A percentile compares a stretch with the other conserved stretches of the same genome.
phyloP scores from a whole-genome alignment of 345 rosid genomes.

The Moricandia arvensis region DNA sequence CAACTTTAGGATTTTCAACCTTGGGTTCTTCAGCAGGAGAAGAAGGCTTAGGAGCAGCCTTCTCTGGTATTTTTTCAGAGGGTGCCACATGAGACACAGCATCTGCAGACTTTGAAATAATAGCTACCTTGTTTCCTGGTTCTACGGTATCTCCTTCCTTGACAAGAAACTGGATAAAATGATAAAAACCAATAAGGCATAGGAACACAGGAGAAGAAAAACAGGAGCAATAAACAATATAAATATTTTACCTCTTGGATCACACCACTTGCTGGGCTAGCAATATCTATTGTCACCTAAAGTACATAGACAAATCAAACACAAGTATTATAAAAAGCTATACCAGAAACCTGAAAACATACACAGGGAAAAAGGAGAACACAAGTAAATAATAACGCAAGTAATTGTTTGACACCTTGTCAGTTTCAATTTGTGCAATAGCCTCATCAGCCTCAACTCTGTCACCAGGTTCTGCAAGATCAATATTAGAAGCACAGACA shows the following conservation, averaged over 20 bases:
- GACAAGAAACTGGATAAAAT: constrained; percentile 57
- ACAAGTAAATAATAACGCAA: background rate
- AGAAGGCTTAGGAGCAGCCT: constrained; percentile 54
- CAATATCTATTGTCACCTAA: constrained; percentile 83
- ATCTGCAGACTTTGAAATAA: constrained; percentile 84
- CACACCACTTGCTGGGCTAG: constrained; percentile 85
- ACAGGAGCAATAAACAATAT: constrained; percentile 1
- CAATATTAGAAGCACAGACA: background rate
- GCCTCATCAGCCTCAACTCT: constrained; percentile 82
- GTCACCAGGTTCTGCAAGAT: constrained; percentile 81
- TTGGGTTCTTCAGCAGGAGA: constrained; percentile 56
- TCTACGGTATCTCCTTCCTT: constrained; percentile 98
- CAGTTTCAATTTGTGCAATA: constrained; percentile 97
- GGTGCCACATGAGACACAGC: constrained; percentile 77
- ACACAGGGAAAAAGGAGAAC: background rate
- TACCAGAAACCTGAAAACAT: background rate
- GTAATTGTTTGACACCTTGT: constrained; percentile 55
- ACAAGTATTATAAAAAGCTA: constrained; percentile 17
- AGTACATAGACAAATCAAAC: constrained; percentile 8
- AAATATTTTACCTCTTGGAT: constrained; percentile 60
- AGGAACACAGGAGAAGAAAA: background rate
- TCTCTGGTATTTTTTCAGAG: constrained; percentile 55
- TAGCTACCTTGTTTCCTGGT: constrained; percentile 82
- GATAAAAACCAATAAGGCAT: background rate
- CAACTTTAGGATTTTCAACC: constrained; percentile 45